Evolutionary conservation across 176 grass and related monocot species (phyloP), one percentile per base, ranked within the genome.

Genomic region (Olyra latifolia): DNA sequence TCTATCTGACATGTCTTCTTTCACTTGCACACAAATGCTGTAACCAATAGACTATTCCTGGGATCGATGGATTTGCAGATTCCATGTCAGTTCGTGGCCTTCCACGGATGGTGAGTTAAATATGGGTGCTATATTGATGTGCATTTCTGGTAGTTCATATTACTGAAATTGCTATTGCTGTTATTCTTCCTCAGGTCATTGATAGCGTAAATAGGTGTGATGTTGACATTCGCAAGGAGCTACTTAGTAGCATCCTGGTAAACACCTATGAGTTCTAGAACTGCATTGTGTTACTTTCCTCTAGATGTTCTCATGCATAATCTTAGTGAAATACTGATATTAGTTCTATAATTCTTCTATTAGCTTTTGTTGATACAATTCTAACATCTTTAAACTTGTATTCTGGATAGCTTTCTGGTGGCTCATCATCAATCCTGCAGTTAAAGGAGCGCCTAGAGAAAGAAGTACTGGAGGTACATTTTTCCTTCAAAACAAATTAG

Each of bases 181-280:
- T 60, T 62, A 72, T 71, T 82, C 84, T 55, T 80, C 64, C 55
- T 66, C 78, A 99, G 97, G 93, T 99, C 70, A 90, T 99, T 55
- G 97, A 99, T 24, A 99, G 97, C 58, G 80, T 99, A 93, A 99
- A 99, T 77, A 99, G 69, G 80, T 99, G 93, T 15, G 97, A 99
- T 15, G 90, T 91, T 49, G 97, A 99, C 82, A 96, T 99, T 50
- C 91, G 88, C 50, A 99, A 94, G 82, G 97, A 99, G 82, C 82
- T 99, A 66, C 90, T 99, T 60, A 91, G 97, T 82, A 96, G 91
- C 53, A 96, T 99, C 69, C 84, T 99, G 97, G 97, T 99, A 99
- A 99, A 62, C 9, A 76, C 64, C 59, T 59, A 71, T 52, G 52
- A 72, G 44, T 43, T 72, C 8, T 53, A 66, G 47, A 38, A 16